Base-by-base conservation (phyloP, 306 rosid species). In the Vigna nakashimae region DNA sequence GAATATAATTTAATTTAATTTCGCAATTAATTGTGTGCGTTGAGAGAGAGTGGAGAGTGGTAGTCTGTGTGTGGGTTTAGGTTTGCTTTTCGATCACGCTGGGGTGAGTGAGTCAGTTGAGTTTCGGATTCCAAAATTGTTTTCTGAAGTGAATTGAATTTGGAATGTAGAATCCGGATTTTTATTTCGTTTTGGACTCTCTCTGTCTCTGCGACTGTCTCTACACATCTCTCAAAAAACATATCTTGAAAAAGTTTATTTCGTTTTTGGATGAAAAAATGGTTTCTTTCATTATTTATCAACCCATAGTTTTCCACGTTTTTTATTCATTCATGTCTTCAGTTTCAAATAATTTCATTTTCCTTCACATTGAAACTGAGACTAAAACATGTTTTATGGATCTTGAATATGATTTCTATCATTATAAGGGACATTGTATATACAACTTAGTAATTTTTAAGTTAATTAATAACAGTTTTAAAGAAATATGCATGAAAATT, bases 81-180 rank as follows among this genome's bases (percentile, higher is more conserved):
- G 79, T 84, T 86, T 77, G 97, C 91, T 88, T 88, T 84, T 76
- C 78, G 74, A 65, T 78, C 69, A 90, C 88, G 94, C 93, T 73
- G 86, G 42, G 68, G 45, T 4, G 18, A 34, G 9, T 36, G 38
- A 36, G 42, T 36, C 63, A 76, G 71, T 6, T 28, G 14, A 34
- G 86, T 55, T 22, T 16, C 91, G 97, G 89, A 90, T 58, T 81
- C 76, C 52, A 85, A 42, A 66, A 69, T 22, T 0, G 6, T 32
- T 13, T 22, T 12, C 4, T 84, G 7, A 78, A 81, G 4, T 82
- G 4, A 1, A 58, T 13, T 87, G 62, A 53, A 84, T 36, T 40
- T 18, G 34, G 16, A 16, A 26, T 57, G 59, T 84, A 59, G 55
- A 79, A 80, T 91, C 97, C 91, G 89, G 65, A 13, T 6, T 70